Percentiles rank a stretch among this genome's conserved stretches.
Conservation (phyloP, 768 basidiomycete genomes). For the Russula abietina region DNA sequence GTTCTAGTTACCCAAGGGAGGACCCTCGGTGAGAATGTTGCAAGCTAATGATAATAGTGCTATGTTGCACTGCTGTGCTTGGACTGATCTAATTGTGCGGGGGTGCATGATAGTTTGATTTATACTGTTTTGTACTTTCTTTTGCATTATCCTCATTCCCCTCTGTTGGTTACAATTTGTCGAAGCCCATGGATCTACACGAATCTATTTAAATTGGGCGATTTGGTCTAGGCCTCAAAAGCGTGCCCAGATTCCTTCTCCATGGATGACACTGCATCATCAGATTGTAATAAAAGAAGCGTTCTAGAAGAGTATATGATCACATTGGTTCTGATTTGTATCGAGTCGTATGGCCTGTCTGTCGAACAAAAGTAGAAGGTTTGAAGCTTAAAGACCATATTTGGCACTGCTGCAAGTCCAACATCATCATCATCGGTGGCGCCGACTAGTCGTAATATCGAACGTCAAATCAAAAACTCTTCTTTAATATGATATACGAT, state of each 20-base stretch:
- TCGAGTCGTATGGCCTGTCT: not conserved
- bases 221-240: not conserved
- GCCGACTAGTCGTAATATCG: not conserved
- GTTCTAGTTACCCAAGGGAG: conserved; percentile 8
- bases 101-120: not conserved
- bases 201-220: not conserved
- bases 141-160: not conserved
- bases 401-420: not conserved
- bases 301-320: not conserved
- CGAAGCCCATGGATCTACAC: not conserved
- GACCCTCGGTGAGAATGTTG: not conserved
- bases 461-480: not conserved
- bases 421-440: not conserved
- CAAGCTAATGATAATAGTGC: not conserved
- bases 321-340: not conserved
- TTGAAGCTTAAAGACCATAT: not conserved
- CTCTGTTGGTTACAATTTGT: not conserved
- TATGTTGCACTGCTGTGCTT: not conserved
- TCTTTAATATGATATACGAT: not conserved
- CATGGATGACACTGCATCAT: not conserved
- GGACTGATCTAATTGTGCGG: not conserved
- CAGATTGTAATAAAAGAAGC: not conserved
- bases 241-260: not conserved
- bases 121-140: not conserved
- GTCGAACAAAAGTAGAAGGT: not conserved